Base-by-base conservation (phyloP, 2,329 filamentous ascomycete genomes). In the Penicillium sp. region DNA sequence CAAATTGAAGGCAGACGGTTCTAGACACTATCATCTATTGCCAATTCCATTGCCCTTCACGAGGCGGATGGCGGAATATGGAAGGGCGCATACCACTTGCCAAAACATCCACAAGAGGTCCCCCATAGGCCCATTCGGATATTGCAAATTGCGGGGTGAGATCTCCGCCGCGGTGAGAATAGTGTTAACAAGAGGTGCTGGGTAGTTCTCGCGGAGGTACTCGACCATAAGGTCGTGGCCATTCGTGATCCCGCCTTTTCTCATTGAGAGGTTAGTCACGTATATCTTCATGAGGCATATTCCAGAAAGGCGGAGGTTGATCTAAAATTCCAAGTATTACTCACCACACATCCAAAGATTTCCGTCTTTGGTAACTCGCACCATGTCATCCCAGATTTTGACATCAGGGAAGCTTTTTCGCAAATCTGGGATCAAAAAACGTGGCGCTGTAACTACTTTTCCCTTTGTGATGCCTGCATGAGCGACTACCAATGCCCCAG, bases 121-220 rank as follows among this genome's bases (percentile, higher is more conserved):
- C 6, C 14, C 33, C 10, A 39, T 54, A 3, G 56, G 42, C 1
- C 52, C 39, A 31, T 42, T 61, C 6, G 61, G 57, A 60, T 76
- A 76, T 19, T 68, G 57, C 31, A 62, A 37, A 1, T 51, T 21
- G 7, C 72, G 63, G 7, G 65, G 62, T 2, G 64, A 62, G 1
- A 76, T 65, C 51, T 76, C 74, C 7, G 74, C 73, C 58, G 73
- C 65, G 16, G 58, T 58, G 37, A 73, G 67, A 24, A 76, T 67
- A 1, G 66, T 63, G 22, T 76, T 70, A 6, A 72, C 68, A 5
- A 76, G 54, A n/a, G 64, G 49, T 1, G 53, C 49, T 2, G 66
- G 59, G 29, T 65, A 69, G 16, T 61, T 61, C 4, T 58, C 57
- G 1, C 60, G 56, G 16, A 70, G 45, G 44, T 67, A 70, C 31